Percentiles rank a stretch among this genome's conserved stretches.
phyloP scores from a whole-genome alignment of 2,329 filamentous ascomycete species.

The Cladosporium sp. region DNA sequence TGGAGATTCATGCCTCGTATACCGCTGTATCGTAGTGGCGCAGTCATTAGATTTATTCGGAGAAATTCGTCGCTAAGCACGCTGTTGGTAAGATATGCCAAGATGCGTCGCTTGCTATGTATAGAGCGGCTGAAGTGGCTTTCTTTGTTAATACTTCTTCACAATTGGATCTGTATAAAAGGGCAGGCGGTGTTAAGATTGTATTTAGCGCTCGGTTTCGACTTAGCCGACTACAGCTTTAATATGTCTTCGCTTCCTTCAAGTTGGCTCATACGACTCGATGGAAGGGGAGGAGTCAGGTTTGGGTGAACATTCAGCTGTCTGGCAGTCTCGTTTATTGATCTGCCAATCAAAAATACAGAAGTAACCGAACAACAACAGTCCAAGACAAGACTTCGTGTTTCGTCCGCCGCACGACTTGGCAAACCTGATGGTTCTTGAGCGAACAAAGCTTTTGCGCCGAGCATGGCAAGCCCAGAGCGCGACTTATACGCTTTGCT shows the following conservation, averaged over 20 bases:
- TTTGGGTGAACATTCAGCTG: neutral
- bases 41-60: neutral
- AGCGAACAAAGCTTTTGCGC: too few relatives aligned
- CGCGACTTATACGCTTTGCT: too few relatives aligned
- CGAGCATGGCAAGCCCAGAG: too few relatives aligned
- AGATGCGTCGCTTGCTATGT: conserved; percentile 7
- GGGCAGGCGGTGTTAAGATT: neutral
- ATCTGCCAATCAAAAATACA: neutral
- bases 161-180: neutral
- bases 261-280: conserved; percentile 1
- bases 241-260: neutral
- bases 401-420: conserved; percentile 1
- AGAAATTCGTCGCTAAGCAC: conserved; percentile 1
- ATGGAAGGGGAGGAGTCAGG: neutral
- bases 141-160: neutral
- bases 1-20: neutral
- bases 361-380: conserved; percentile 4
- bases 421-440: too few relatives aligned
- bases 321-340: neutral
- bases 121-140: conserved; percentile 2
- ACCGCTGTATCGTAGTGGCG: neutral
- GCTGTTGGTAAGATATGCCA: conserved; percentile 10
- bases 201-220: neutral
- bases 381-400: conserved; percentile 2
- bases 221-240: conserved; percentile 7